Evolutionary conservation across 371 early-diverging fungal species (phyloP).

Genomic region (Coemansia sp.): DNA sequence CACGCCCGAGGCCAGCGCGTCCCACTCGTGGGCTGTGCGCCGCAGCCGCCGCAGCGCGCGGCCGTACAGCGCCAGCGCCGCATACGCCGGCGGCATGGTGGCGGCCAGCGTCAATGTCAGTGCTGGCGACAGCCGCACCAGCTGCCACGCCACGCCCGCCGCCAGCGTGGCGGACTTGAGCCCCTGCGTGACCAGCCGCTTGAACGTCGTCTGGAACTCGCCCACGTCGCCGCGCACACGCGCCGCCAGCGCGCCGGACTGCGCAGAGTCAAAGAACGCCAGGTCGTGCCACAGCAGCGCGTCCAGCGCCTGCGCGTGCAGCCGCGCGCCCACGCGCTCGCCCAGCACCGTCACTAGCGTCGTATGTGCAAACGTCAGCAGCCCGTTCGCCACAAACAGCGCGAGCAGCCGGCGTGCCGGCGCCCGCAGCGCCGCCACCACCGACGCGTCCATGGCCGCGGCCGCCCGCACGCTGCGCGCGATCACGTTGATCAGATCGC

Average conservation of each 20-base stretch:
- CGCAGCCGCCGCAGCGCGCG: constrained; percentile 65
- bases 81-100: constrained; percentile 68
- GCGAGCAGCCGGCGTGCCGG: constrained; percentile 58
- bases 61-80: constrained; percentile 69
- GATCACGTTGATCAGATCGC: constrained; percentile 70
- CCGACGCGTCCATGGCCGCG: constrained; percentile 15
- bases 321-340: constrained; percentile 64
- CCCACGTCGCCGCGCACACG: constrained; percentile 68
- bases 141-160: constrained; percentile 64
- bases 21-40: constrained; percentile 55
- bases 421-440: constrained; percentile 22
- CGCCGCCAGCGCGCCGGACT: constrained; percentile 65
- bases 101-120: constrained; percentile 63
- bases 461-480: constrained; percentile 46
- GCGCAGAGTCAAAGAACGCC: constrained; percentile 68
- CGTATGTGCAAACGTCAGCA: constrained; percentile 73
- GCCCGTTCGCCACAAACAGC: constrained; percentile 61
- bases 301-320: constrained; percentile 57
- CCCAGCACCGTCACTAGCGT: constrained; percentile 70
- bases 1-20: constrained; percentile 61
- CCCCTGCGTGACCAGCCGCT: constrained; percentile 68
- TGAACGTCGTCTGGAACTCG: constrained; percentile 78
- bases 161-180: constrained; percentile 70
- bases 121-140: constrained; percentile 64
- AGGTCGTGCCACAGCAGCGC: constrained; percentile 69